phyloP scores from a whole-genome alignment of 441 rosid genomes.

The Capsella rubella region DNA sequence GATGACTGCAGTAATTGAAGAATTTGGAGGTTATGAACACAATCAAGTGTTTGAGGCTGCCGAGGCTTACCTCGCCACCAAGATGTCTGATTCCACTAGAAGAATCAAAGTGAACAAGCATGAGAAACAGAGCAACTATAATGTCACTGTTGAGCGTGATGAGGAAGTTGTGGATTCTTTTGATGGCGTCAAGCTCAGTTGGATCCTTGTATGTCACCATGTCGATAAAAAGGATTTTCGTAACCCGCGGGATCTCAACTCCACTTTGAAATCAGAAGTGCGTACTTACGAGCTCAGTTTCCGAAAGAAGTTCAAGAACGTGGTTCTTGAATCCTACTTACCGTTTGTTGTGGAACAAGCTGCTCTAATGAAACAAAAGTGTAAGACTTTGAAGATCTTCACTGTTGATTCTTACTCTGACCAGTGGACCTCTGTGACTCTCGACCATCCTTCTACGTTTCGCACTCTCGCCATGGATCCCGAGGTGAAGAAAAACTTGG shows the following conservation, averaged over 20 bases:
- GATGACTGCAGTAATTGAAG: slow-evolving; percentile 35
- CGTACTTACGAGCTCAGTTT: slow-evolving; percentile 61
- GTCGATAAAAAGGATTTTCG: slow-evolving; percentile 39
- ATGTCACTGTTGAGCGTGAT: slow-evolving; percentile 54
- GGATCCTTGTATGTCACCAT: slow-evolving; percentile 54
- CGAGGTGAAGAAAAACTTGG: slow-evolving; percentile 44
- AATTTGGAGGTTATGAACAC: slow-evolving; percentile 37
- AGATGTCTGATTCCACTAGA: slow-evolving; percentile 49
- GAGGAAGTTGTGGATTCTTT: slow-evolving; percentile 59
- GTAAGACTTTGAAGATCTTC: slow-evolving; percentile 61
- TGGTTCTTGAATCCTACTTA: slow-evolving; percentile 54
- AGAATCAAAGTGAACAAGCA: slow-evolving; percentile 62
- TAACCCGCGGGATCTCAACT: slow-evolving; percentile 35
- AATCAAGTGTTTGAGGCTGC: slow-evolving; percentile 69
- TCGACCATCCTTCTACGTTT: slow-evolving; percentile 81
- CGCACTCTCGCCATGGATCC: slow-evolving; percentile 66
- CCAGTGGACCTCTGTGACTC: slow-evolving; percentile 62
- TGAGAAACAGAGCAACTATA: slow-evolving; percentile 56
- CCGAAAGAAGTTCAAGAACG: slow-evolving; percentile 53
- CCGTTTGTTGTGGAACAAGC: slow-evolving; percentile 53
- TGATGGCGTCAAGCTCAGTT: slow-evolving; percentile 55
- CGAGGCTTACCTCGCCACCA: slow-evolving; percentile 54
- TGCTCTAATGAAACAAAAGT: slow-evolving; percentile 45
- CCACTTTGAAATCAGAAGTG: slow-evolving; percentile 47
- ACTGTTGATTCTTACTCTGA: slow-evolving; percentile 47